Percentiles rank a stretch among this genome's conserved stretches.
phyloP scores from a whole-genome alignment of 306 rosid species.

The Amphicarpaea edgeworthii region DNA sequence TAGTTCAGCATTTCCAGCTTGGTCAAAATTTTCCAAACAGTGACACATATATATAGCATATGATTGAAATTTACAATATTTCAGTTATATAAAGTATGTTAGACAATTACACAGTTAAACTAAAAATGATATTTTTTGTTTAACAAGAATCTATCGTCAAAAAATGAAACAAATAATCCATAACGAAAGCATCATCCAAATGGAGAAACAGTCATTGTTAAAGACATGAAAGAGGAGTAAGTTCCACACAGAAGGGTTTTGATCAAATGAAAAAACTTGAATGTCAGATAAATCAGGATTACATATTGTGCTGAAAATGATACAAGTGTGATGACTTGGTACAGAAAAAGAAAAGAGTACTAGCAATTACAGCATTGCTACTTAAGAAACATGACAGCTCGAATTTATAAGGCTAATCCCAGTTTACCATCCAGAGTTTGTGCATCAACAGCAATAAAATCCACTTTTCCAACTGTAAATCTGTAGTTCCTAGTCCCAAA shows the following conservation, averaged over 20 bases:
- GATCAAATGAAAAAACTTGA: conserved; percentile 16
- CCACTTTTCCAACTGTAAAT: conserved; percentile 70
- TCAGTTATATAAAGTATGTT: conserved; percentile 1
- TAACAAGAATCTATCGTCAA: neutral
- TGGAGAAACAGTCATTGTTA: conserved; percentile 16
- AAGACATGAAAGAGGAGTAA: conserved; percentile 17
- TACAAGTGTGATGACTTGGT: neutral
- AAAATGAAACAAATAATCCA: neutral
- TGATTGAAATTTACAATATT: conserved; percentile 34
- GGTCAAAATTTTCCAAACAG: conserved; percentile 30
- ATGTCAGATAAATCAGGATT: conserved; percentile 3
- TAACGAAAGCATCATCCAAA: conserved; percentile 8
- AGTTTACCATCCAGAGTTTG: conserved; percentile 79
- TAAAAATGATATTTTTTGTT: neutral
- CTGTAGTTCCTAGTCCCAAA: conserved; percentile 70
- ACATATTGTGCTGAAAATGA: neutral
- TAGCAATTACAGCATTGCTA: conserved; percentile 6
- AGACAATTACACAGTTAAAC: neutral
- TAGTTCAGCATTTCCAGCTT: conserved; percentile 33
- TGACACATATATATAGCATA: conserved; percentile 5
- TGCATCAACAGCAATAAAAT: conserved; percentile 79
- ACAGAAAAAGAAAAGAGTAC: conserved; percentile 25
- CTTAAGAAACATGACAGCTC: conserved; percentile 36
- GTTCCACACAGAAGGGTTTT: neutral
- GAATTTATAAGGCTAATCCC: conserved; percentile 18